Evolutionary conservation across 192 early-diverging fungal genomes (phyloP), one percentile per base, ranked within the genome.

Genomic region (Backusella australiensis): DNA sequence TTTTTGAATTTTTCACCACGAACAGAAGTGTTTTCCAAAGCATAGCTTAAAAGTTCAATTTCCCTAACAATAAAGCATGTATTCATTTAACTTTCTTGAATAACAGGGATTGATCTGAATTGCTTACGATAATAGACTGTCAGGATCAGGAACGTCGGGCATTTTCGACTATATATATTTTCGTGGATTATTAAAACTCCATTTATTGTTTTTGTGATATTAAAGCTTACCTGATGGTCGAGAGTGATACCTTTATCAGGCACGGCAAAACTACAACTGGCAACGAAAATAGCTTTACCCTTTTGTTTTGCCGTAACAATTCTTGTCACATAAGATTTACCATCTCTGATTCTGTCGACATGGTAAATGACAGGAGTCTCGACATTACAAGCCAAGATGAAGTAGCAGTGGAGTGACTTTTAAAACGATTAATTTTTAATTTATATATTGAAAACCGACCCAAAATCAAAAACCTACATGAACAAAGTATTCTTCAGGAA

Each of bases 341-440:
- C 94, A 71, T 95, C 90, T 35, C 96, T 75, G n/a, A 93, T 70
- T 38, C 89, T 86, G 17, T 89, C 83, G 2, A 96, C 93, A 14
- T 89, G 82, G 83, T 94, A 96, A 0, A 94, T 78, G 69, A 96
- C 96, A 49, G 93, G 94, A 7, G 90, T 86, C n/a, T 87, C 81
- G 73, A 88, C 84, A 73, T 91, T 87, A 2, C 95, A 94, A 8
- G 94, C 87, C 0, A 95, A 82, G 32, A 97, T 74, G 78, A 97
- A 97, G 81, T 97, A 96, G 78, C 88, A 93, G 77, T 96, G 94
- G 7, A 97, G 81, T 8, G 94, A 95, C 86, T 90, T 71, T 11
- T 23, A 29, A 72, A 76, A 19, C 29, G 38, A 23, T 29, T 67
- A 8, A 39, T 12, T 17, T n/a, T 38, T 14, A 35, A 2, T 23